phyloP scores from a whole-genome alignment of 768 basidiomycete genomes.

The Mycena rosella region DNA sequence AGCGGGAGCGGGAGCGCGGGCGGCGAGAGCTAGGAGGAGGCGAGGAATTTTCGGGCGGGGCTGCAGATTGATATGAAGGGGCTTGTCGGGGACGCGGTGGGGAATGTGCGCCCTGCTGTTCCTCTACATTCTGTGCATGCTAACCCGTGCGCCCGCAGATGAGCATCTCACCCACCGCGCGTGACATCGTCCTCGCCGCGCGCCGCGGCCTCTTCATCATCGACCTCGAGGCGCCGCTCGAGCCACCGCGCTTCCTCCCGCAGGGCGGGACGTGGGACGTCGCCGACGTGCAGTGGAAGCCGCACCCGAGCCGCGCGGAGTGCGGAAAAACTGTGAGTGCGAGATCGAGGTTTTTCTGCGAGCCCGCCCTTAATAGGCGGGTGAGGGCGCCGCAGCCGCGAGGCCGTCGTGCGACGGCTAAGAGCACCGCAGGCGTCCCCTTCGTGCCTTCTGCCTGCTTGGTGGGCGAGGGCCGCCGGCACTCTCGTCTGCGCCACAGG shows the following conservation, averaged over 20 bases:
- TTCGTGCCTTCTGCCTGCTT: too few species aligned
- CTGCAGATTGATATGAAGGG: constrained; percentile 85
- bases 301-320: constrained; percentile 78
- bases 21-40: constrained; percentile 61
- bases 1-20: too few species aligned
- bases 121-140: too few species aligned
- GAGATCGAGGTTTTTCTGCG: too few species aligned
- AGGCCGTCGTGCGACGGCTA: too few species aligned
- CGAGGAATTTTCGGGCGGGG: constrained; percentile 67
- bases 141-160: constrained; percentile 60
- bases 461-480: too few species aligned
- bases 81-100: constrained; percentile 85
- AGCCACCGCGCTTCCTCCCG: constrained; percentile 91
- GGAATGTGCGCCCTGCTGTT: constrained; percentile 68
- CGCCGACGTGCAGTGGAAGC: constrained; percentile 94
- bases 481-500: too few species aligned
- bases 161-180: constrained; percentile 90
- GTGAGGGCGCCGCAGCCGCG: too few species aligned
- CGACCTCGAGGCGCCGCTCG: constrained; percentile 92
- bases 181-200: constrained; percentile 94
- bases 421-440: too few species aligned
- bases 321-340: constrained; percentile 87
- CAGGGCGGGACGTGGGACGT: constrained; percentile 98
- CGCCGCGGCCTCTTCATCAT: constrained; percentile 95
- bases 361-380: too few species aligned